Conservation (phyloP, 345 rosid species). For the Brassica nigra region DNA sequence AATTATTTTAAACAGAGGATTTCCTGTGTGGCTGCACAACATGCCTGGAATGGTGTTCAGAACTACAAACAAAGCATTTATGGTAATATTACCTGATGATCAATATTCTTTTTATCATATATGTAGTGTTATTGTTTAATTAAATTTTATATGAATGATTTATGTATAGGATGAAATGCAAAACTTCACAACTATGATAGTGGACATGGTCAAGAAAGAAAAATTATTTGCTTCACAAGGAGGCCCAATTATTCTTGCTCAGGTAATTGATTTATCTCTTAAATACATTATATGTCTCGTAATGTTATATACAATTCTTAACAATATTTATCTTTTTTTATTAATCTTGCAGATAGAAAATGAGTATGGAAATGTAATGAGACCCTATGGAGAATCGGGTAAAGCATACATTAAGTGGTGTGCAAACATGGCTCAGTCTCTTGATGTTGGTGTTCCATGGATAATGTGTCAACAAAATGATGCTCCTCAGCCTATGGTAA, state of each 20-base stretch:
- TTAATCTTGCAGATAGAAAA: too few relatives aligned
- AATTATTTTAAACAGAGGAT: slow-evolving; percentile 41
- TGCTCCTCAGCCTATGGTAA: too few relatives aligned
- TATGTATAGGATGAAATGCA: slow-evolving; percentile 60
- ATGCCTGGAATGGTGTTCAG: slow-evolving; percentile 49
- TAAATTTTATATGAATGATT: too few relatives aligned
- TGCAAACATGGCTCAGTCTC: too few relatives aligned
- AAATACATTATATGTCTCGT: not conserved
- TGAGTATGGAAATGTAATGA: too few relatives aligned
- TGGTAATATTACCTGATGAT: slow-evolving; percentile 40
- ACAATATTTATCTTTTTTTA: too few relatives aligned
- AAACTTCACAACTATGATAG: slow-evolving; percentile 58
- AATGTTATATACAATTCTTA: too few relatives aligned
- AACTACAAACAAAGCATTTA: slow-evolving; percentile 49
- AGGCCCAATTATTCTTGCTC: slow-evolving; percentile 53
- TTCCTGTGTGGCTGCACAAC: slow-evolving; percentile 35
- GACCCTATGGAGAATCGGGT: too few relatives aligned
- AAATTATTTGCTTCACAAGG: not conserved
- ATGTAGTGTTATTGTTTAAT: not conserved
- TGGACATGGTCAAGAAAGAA: not conserved
- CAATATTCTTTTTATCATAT: too few relatives aligned
- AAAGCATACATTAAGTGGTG: too few relatives aligned
- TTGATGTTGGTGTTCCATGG: too few relatives aligned
- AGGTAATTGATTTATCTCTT: slow-evolving; percentile 48
- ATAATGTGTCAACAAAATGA: too few relatives aligned